Evolutionary conservation across 805 yeast species (phyloP).

Genomic region (Candida xiaguanensis): DNA sequence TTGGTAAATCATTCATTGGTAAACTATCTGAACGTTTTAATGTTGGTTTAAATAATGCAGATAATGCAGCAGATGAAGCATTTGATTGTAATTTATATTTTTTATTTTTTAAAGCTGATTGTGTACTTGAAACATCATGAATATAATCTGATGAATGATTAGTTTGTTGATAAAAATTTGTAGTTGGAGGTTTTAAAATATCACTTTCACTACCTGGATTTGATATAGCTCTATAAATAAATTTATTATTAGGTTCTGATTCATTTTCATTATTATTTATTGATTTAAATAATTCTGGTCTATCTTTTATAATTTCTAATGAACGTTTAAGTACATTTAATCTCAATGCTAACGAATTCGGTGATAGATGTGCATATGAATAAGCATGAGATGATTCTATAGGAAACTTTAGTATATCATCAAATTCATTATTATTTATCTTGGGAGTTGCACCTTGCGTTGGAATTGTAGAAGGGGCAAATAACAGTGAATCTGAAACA

Average conservation of each 20-base stretch:
- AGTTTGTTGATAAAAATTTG: slow-evolving; percentile 1
- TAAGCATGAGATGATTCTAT: slow-evolving; percentile 80
- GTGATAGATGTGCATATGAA: slow-evolving; percentile 79
- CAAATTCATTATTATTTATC: slow-evolving; percentile 7
- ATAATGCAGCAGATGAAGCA: slow-evolving; percentile 46
- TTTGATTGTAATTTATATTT: slow-evolving; percentile 32
- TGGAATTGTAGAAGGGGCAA: slow-evolving; percentile 7
- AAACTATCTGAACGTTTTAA: slow-evolving; percentile 34
- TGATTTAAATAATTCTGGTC: slow-evolving; percentile 47
- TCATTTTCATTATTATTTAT: slow-evolving; percentile 3
- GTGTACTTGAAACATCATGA: slow-evolving; percentile 2
- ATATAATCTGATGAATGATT: slow-evolving; percentile 7
- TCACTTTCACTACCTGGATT: slow-evolving; percentile 2
- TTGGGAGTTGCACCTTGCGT: neutral
- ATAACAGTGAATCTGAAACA: slow-evolving; percentile 2
- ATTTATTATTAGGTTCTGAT: neutral
- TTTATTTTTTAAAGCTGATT: slow-evolving; percentile 1
- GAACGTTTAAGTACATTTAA: slow-evolving; percentile 73
- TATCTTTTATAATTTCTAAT: slow-evolving; percentile 63
- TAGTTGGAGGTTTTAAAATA: neutral
- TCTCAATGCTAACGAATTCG: slow-evolving; percentile 73
- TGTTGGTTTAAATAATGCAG: slow-evolving; percentile 41
- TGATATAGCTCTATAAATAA: slow-evolving; percentile 7
- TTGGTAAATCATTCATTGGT: slow-evolving; percentile 18
- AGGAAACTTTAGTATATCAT: slow-evolving; percentile 59